Base-by-base conservation (phyloP, 108 stramenopile genomes). In the Cylindrotheca closterium region DNA sequence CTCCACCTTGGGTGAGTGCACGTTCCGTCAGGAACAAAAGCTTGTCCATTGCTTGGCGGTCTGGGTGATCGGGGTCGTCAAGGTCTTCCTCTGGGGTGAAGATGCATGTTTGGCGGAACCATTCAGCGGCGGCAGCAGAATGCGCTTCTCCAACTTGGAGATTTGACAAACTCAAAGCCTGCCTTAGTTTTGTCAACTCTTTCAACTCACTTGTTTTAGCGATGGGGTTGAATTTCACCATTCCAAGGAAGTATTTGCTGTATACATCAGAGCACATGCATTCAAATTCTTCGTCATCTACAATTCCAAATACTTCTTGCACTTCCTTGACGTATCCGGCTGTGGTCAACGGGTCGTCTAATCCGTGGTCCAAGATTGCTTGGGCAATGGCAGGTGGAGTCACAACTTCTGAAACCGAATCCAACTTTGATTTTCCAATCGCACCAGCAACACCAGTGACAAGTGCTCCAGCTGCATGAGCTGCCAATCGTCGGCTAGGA, bases 1-100 rank as follows among this genome's bases (percentile, higher is more conserved):
- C 92, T 18, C 75, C 77, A 8, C 74, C 86, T 64, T 81, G 73
- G 8, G 55, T 58, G 54, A 95, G 77, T 0, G 86, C 76, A 47
- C 94, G 79, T 28, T 92, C 89, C 19, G 79, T 79, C 70, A 95
- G 63, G 63, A 89, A 95, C 17, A 92, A 47, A 47, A 92, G 73
- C 61, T 92, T 95, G 63, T 89, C 87, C 71, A 92, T 77, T 21
- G 78, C 72, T 53, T 74, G 65, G 46, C 79, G 75, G 66, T 92
- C 94, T 18, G 82, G 81, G 64, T 84, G 80, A 33, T 86, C 85
- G 12, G 73, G 77, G 61, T 94, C 93, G 0, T 91, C 90, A 63
- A 94, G 72, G 8, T 89, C 90, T 58, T 86, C 86, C 62, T 68
- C 58, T 28, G 85, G 76, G 7, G 86, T 90, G 51, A 86, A 88